Evolutionary conservation across 257 asterid genomes (phyloP).

Genomic region (Penstemon eatonii): DNA sequence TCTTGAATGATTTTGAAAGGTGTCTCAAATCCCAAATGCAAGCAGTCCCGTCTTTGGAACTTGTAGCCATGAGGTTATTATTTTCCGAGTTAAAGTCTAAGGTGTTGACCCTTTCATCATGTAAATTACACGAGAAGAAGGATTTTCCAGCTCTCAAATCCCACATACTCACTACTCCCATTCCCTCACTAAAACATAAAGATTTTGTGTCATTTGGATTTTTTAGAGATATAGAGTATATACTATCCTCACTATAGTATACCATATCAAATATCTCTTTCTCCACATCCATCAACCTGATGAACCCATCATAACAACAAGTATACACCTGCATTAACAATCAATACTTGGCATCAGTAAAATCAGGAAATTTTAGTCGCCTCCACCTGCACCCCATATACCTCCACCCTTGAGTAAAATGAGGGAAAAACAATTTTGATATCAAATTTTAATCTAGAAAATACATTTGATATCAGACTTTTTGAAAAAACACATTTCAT

Average conservation of each 20-base stretch:
- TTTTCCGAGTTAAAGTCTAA: conserved; percentile 65
- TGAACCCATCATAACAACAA: conserved; percentile 79
- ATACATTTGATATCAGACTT: too few relatives aligned
- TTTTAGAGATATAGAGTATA: conserved; percentile 52
- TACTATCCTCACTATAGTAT: conserved; percentile 43
- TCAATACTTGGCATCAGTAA: too few relatives aligned
- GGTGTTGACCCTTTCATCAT: conserved; percentile 67
- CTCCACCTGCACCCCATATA: too few relatives aligned
- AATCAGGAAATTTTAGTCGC: too few relatives aligned
- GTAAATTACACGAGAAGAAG: conserved; percentile 49
- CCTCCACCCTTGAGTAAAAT: too few relatives aligned
- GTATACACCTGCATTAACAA: conserved; percentile 68
- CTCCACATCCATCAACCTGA: conserved; percentile 80
- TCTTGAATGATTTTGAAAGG: conserved; percentile 43
- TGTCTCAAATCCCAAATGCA: conserved; percentile 91
- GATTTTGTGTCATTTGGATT: conserved; percentile 48
- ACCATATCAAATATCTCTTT: conserved; percentile 69
- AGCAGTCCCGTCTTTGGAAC: conserved; percentile 82
- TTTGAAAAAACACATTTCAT: too few relatives aligned
- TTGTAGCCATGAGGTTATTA: conserved; percentile 65
- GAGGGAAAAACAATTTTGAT: too few relatives aligned
- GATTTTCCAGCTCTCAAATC: conserved; percentile 74
- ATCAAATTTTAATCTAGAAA: too few relatives aligned
- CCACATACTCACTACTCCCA: conserved; percentile 57
- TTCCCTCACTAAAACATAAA: conserved; percentile 64